Evolutionary conservation across 768 basidiomycete genomes (phyloP).

Genomic region (Agrocybe pediades): DNA sequence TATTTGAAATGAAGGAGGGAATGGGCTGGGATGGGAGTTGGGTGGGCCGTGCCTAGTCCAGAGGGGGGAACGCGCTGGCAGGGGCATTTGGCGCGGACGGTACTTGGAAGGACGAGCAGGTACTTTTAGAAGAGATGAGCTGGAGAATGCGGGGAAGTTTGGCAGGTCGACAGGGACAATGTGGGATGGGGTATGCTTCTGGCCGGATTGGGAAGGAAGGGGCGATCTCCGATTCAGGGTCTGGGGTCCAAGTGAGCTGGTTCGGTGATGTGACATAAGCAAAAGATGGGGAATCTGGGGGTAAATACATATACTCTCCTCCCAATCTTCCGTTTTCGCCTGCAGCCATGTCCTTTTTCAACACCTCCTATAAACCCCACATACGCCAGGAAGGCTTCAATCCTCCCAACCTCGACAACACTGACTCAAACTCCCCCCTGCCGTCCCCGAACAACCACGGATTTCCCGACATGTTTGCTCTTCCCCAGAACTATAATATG

Average conservation of each 20-base stretch:
- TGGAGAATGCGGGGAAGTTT: too few relatives aligned
- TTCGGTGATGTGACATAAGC: too few relatives aligned
- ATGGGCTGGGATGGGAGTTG: neutral
- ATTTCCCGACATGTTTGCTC: conserved; percentile 29
- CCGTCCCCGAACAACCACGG: conserved; percentile 28
- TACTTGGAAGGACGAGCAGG: too few relatives aligned
- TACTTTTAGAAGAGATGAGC: too few relatives aligned
- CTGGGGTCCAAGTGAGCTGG: neutral
- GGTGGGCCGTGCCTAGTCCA: too few relatives aligned
- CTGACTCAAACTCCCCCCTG: conserved; percentile 24
- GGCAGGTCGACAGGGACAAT: too few relatives aligned
- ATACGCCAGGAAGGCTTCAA: conserved; percentile 73
- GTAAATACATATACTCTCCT: neutral
- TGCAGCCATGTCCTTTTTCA: conserved; percentile 39
- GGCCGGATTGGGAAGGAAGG: too few relatives aligned
- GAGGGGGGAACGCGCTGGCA: neutral
- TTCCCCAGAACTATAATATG: conserved; percentile 43
- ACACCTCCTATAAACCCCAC: conserved; percentile 52
- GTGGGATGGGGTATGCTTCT: too few relatives aligned
- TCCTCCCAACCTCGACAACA: conserved; percentile 21
- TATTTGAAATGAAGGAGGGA: neutral
- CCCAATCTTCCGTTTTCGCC: neutral
- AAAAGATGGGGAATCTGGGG: neutral
- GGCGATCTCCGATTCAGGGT: neutral
- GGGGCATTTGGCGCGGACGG: too few relatives aligned